A percentile compares a stretch with the other conserved stretches of the same genome.
phyloP scores from a whole-genome alignment of 441 rosid species.

The Macaranga tanarius region DNA sequence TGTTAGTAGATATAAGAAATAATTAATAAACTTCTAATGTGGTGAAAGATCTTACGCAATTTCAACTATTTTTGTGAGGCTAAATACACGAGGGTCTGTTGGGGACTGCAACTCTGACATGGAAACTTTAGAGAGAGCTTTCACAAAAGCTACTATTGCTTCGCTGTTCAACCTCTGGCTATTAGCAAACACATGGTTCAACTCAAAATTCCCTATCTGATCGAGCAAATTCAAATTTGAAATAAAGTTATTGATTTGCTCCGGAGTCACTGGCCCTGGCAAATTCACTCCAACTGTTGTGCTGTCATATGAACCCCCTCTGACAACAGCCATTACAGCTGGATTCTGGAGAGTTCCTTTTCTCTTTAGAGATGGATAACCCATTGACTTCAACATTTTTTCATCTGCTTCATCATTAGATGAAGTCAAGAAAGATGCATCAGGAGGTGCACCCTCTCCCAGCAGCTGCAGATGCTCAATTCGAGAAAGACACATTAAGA shows the following conservation, averaged over 20 bases:
- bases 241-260: constrained; percentile 77
- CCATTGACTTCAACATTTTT: constrained; percentile 47
- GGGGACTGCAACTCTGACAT: constrained; percentile 96
- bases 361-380: constrained; percentile 70
- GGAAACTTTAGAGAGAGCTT: constrained; percentile 94
- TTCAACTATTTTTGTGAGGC: constrained; percentile 98
- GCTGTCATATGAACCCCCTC: constrained; percentile 99
- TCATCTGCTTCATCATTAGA: constrained; percentile 77
- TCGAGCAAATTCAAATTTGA: constrained; percentile 95
- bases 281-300: constrained; percentile 59
- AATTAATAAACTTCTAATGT: not conserved
- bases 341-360: constrained; percentile 92
- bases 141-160: constrained; percentile 95
- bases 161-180: constrained; percentile 96
- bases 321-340: constrained; percentile 95
- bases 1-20: not conserved
- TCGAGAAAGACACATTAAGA: constrained; percentile 91
- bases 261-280: constrained; percentile 67
- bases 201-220: constrained; percentile 92
- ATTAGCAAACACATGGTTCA: constrained; percentile 94
- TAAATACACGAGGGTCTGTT: constrained; percentile 96
- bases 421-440: constrained; percentile 74
- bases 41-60: constrained; percentile 72
- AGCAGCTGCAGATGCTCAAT: constrained; percentile 92
- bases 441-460: constrained; percentile 96